Evolutionary conservation across 2,329 filamentous ascomycete species (phyloP).

Genomic region (Samsoniella hepiali): DNA sequence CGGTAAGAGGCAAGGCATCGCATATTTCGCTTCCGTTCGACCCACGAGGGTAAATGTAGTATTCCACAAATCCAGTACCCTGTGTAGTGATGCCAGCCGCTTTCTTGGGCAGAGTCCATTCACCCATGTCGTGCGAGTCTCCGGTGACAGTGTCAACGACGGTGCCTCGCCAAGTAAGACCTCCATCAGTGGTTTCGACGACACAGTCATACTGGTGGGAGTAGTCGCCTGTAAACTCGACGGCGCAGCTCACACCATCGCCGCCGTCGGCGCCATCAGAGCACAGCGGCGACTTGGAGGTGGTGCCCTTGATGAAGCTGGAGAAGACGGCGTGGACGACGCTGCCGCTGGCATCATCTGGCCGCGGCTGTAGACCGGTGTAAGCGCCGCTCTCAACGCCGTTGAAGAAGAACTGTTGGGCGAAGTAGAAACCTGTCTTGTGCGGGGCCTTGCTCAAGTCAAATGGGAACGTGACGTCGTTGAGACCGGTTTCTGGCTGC

Average conservation of each 20-base stretch:
- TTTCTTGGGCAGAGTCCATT: conserved; percentile 23
- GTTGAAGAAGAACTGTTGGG: conserved; percentile 25
- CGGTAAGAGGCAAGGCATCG: conserved; percentile 19
- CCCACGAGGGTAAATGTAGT: conserved; percentile 22
- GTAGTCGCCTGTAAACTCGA: conserved; percentile 24
- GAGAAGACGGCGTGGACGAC: conserved; percentile 27
- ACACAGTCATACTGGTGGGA: conserved; percentile 22
- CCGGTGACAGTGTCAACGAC: conserved; percentile 23
- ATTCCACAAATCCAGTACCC: conserved; percentile 26
- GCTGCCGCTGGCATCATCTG: conserved; percentile 16
- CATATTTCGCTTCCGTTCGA: conserved; percentile 14
- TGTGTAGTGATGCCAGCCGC: conserved; percentile 21
- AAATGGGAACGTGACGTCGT: conserved; percentile 24
- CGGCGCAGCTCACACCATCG: conserved; percentile 25
- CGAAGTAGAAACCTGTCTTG: conserved; percentile 25
- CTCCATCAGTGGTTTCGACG: conserved; percentile 21
- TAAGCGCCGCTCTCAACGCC: conserved; percentile 20
- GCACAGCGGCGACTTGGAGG: conserved; percentile 22
- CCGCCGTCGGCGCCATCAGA: conserved; percentile 26
- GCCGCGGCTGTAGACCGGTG: conserved; percentile 25
- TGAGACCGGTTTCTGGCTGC: not conserved
- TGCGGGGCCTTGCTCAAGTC: conserved; percentile 24
- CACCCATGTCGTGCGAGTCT: conserved; percentile 21
- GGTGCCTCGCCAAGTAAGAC: conserved; percentile 25
- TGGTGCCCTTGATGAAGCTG: conserved; percentile 23